Evolutionary conservation across 1,284 basidiomycete species (phyloP).

Genomic region (Ustilago esculenta): DNA sequence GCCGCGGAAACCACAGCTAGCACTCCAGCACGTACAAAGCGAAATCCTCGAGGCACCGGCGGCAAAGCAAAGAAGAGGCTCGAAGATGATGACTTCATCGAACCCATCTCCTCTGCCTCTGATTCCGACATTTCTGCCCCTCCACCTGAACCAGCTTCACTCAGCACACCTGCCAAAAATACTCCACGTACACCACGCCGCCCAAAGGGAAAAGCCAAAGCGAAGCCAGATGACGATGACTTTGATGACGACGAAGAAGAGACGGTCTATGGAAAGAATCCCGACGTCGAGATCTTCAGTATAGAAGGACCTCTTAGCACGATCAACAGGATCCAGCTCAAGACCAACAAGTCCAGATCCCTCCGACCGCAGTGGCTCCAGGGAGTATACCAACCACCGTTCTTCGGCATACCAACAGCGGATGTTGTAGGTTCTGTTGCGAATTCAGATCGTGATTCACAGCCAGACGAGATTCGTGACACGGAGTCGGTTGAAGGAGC

Average conservation of each 20-base stretch:
- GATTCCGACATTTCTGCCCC: not conserved
- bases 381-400: slow-evolving; percentile 19
- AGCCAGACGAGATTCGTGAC: not conserved
- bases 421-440: not conserved
- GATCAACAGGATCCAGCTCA: slow-evolving; percentile 11
- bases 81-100: not conserved
- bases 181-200: not conserved
- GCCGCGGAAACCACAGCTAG: too few species aligned
- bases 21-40: too few species aligned
- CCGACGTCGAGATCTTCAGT: slow-evolving; percentile 19
- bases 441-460: slow-evolving; percentile 1
- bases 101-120: not conserved
- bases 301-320: slow-evolving; percentile 13
- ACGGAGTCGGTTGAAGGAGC: not conserved
- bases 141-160: not conserved
- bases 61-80: not conserved
- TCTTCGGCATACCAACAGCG: slow-evolving; percentile 20
- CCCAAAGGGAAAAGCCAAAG: slow-evolving; percentile 19
- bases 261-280: slow-evolving; percentile 3
- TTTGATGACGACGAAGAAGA: slow-evolving; percentile 14
- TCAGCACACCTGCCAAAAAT: not conserved
- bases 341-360: slow-evolving; percentile 16
- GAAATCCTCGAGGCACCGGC: too few species aligned
- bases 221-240: slow-evolving; percentile 5
- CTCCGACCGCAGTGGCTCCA: slow-evolving; percentile 30